Conservation (phyloP, 768 basidiomycete species). For the Boletus huronensis region DNA sequence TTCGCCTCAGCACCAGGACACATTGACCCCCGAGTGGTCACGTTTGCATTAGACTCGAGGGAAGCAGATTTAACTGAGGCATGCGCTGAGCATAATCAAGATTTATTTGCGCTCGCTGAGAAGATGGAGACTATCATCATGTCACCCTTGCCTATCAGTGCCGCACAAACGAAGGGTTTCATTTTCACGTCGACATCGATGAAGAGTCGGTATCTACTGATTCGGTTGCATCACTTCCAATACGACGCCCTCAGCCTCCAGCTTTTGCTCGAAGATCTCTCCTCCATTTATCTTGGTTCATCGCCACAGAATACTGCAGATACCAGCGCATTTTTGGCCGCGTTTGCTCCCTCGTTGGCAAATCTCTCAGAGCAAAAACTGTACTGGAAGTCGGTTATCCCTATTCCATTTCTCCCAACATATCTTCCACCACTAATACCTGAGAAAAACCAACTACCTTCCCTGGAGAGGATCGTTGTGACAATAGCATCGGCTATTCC, state of each 20-base stretch:
- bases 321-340: constrained; percentile 27
- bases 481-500: constrained; percentile 40
- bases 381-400: constrained; percentile 39
- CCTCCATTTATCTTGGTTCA: constrained; percentile 31
- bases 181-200: constrained; percentile 14
- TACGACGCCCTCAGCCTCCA: constrained; percentile 48
- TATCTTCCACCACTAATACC: constrained; percentile 26
- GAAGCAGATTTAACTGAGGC: constrained; percentile 8
- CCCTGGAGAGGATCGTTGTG: constrained; percentile 13
- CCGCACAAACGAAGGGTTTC: constrained; percentile 21
- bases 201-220: constrained; percentile 19
- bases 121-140: constrained; percentile 24
- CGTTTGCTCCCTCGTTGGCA: constrained; percentile 19
- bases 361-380: constrained; percentile 19
- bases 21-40: constrained; percentile 22
- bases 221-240: constrained; percentile 48
- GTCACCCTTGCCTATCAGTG: constrained; percentile 18
- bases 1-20: constrained; percentile 28
- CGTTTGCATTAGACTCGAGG: constrained; percentile 16
- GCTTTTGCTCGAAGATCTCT: constrained; percentile 40
- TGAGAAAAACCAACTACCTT: background rate
- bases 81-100: constrained; percentile 7
- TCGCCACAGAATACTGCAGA: constrained; percentile 24
- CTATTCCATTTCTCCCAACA: constrained; percentile 22
- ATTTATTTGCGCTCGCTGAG: constrained; percentile 5